Base-by-base conservation (phyloP, 1,139 yeast species). In the Oligophagozyma castellii region DNA sequence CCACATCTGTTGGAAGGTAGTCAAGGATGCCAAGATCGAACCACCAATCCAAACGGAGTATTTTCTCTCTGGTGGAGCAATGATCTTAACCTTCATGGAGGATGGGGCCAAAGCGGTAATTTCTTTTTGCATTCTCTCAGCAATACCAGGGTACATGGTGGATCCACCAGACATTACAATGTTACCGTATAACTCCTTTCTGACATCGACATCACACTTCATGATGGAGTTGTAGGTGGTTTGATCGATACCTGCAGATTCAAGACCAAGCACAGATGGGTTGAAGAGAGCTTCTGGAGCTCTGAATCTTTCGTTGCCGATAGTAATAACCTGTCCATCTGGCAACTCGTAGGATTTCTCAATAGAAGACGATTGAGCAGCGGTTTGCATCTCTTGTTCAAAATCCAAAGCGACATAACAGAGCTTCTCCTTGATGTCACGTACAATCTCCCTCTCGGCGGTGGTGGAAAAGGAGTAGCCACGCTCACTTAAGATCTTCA, bases 41-140 rank as follows among this genome's bases (percentile, higher is more conserved):
- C 98, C 98, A 74, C 98, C 98, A 51, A 89, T 89, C 98, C 98
- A 89, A 73, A 86, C 95, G 61, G 95, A 84, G 86, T 84, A 89
- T 70, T 89, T 89, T 73, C 98, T 80, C 70, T 89, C 96, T 53
- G 96, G 96, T 51, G 96, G 95, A 63, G 98, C 96, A 61, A 83
- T 80, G 61, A 89, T 84, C 81, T 89, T 89, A 59, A 89, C 94
- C 83, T 89, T 89, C 95, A 89, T 89, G 41, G 96, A 84, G 50
- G 95, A 83, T 65, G 96, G 96, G 60, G 96, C 96, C 70, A 89
- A 78, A 55, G 95, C 95, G 53, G 96, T 83, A 57, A 89, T 84
- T 71, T 89, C 96, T 81, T 86, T 89, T 75, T 89, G 96, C 95
- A 89, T 84, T 76, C 98, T 89, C 74, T 89, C 96, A 64, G 96